Base-by-base conservation (phyloP, 108 stramenopile species). In the Fragilaria crotonensis region DNA sequence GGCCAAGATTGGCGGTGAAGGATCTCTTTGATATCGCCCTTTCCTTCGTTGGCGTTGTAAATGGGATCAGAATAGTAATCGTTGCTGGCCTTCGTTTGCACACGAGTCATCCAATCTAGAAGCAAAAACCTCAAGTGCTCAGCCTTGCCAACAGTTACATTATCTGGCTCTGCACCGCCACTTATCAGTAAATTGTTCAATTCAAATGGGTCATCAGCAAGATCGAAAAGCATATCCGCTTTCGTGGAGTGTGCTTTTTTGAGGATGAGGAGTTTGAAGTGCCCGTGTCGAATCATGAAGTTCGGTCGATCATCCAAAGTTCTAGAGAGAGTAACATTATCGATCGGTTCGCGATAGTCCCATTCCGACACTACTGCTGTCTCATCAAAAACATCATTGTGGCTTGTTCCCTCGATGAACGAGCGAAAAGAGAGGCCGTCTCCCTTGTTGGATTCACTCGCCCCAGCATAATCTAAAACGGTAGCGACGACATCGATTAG, bases 191-290 rank as follows among this genome's bases (percentile, higher is more conserved):
- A 29, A 62, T 68, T 68, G 53, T 68, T 51, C 61, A 62, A 21
- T 30, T 68, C 67, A 48, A 32, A 68, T 14, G 67, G 67, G 55
- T 68, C 67, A 2, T 33, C 20, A 7, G 45, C 26, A n/a, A 68
- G 48, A 62, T 68, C 30, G 21, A 50, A 62, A 48, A 68, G 57
- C 67, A 62, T 62, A 25, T 68, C 67, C 4, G 52, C 5, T 26
- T 48, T 45, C 14, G 22, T 36, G 25, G 47, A 33, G 14, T 25
- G 4, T 0, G 67, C 53, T 20, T 49, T 9, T 49, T 62, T 62
- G 4, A 30, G 46, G 14, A 68, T 46, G 25, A 68, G 26, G 4
- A 68, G 54, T 41, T 68, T 68, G 20, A 25, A 62, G 27, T 62
- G 18, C 25, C 60, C 67, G 18, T 68, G 48, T 0, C 67, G 60